These are phyloP conservation scores for Pythium volutum DNA, from an alignment of 352 stramenopile genomes.

Conservation along the genomic window DNA sequence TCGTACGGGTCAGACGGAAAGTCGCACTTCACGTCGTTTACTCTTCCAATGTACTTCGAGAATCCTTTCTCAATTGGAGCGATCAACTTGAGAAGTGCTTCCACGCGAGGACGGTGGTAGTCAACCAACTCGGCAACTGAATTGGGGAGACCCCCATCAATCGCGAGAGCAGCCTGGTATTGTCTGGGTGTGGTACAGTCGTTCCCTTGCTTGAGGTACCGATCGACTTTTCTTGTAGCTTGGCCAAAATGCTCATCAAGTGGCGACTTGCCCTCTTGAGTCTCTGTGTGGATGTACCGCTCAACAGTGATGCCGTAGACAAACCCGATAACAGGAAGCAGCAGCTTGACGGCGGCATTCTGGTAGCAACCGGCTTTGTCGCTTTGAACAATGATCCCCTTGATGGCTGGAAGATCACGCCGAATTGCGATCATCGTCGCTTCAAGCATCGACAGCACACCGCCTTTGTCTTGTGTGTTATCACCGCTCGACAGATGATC, in stretches of 20 bases:
- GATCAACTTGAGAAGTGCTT: neutral
- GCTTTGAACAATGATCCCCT: slow-evolving; percentile 17
- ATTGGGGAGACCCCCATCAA: slow-evolving; percentile 17
- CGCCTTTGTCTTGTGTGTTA: slow-evolving; percentile 20
- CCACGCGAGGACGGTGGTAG: neutral
- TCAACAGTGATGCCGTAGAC: slow-evolving; percentile 16
- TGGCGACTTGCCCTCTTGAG: slow-evolving; percentile 20
- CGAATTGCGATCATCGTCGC: slow-evolving; percentile 16
- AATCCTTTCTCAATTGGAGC: neutral
- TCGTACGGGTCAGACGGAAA: neutral
- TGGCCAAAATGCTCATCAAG: slow-evolving; percentile 23
- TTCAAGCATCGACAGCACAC: slow-evolving; percentile 22
- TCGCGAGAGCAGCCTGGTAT: slow-evolving; percentile 5
- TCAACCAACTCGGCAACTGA: slow-evolving; percentile 3
- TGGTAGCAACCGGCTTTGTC: slow-evolving; percentile 28
- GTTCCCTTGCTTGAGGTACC: slow-evolving; percentile 14
- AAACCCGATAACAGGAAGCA: slow-evolving; percentile 16
- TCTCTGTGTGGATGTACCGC: slow-evolving; percentile 20
- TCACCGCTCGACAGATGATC: slow-evolving; percentile 15
- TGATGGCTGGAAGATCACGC: slow-evolving; percentile 20
- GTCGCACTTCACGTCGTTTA: slow-evolving; percentile 2
- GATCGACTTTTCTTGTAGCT: slow-evolving; percentile 7
- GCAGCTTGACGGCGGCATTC: slow-evolving; percentile 7
- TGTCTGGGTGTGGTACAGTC: slow-evolving; percentile 15
- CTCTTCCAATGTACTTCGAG: neutral